A percentile compares a stretch with the other conserved stretches of the same genome.
Evolutionary conservation across 768 basidiomycete species (phyloP).

Genomic region (Tricholoma bakamatsutake): DNA sequence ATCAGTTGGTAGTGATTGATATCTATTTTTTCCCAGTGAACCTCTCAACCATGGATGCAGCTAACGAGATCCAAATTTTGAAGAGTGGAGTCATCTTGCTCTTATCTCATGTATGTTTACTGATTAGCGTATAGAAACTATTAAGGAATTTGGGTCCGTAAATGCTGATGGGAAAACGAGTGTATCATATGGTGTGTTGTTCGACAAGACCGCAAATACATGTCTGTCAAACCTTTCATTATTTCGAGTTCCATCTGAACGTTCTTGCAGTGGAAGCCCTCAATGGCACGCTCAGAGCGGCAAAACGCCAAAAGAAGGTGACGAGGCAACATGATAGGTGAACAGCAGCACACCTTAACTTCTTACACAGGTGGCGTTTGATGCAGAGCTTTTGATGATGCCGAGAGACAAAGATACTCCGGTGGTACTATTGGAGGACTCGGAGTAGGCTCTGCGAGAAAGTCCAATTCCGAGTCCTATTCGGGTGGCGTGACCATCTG

Average conservation of each 20-base stretch:
- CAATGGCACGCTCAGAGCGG: constrained; percentile 41
- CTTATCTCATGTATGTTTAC: neutral
- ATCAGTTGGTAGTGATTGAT: too few species aligned
- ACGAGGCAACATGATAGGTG: neutral
- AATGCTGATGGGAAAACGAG: constrained; percentile 33
- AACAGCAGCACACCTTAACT: neutral
- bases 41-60: constrained; percentile 20
- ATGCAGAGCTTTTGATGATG: constrained; percentile 45
- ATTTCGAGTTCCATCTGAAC: neutral
- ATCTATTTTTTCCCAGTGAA: neutral
- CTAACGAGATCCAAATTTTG: constrained; percentile 31
- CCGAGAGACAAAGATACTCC: constrained; percentile 43
- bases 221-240: constrained; percentile 21
- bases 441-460: neutral
- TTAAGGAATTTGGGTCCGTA: constrained; percentile 35
- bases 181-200: constrained; percentile 37
- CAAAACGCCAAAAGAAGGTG: constrained; percentile 43
- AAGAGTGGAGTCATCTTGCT: constrained; percentile 17
- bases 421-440: constrained; percentile 31
- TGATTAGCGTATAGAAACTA: constrained; percentile 28
- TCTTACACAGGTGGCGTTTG: constrained; percentile 32
- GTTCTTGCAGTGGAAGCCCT: constrained; percentile 38
- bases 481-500: too few species aligned
- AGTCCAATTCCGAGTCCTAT: too few species aligned
- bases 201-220: constrained; percentile 42